A percentile compares a stretch with the other conserved stretches of the same genome.
Conservation (phyloP, 345 rosid genomes). For the Hypericum androsaemum region DNA sequence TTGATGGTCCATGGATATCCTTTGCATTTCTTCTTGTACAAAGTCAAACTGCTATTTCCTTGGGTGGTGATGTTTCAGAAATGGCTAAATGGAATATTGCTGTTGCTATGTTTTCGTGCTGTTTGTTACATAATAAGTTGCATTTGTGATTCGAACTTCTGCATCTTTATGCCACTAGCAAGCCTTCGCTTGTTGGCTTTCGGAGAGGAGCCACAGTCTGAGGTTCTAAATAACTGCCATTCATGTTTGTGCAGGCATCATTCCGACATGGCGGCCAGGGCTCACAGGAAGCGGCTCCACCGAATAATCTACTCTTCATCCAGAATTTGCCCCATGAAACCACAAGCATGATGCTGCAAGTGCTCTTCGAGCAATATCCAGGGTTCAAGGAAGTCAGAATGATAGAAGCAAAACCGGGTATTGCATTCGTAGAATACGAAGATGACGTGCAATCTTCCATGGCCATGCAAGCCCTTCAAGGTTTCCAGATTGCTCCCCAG, state of each 20-base stretch:
- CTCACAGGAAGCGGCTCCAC: constrained; percentile 54
- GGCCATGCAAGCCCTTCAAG: constrained; percentile 89
- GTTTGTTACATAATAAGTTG: too few relatives aligned
- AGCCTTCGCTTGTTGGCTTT: too few relatives aligned
- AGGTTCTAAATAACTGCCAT: too few relatives aligned
- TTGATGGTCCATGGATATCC: too few relatives aligned
- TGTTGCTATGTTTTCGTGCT: too few relatives aligned
- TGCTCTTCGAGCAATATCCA: constrained; percentile 69
- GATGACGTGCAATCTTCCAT: constrained; percentile 74
- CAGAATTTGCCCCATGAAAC: constrained; percentile 89
- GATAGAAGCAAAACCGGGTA: constrained; percentile 89
- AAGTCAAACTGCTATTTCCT: too few relatives aligned
- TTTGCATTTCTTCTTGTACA: too few relatives aligned
- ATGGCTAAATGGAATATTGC: too few relatives aligned
- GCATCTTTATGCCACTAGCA: too few relatives aligned
- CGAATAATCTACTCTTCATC: constrained; percentile 76
- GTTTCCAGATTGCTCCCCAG: constrained; percentile 80
- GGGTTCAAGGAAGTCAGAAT: constrained; percentile 92
- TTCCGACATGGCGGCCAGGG: constrained; percentile 36
- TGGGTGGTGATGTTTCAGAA: too few relatives aligned
- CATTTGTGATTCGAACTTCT: too few relatives aligned
- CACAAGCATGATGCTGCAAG: constrained; percentile 72
- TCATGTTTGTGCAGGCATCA: constrained; percentile 31
- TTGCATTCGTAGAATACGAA: constrained; percentile 86
- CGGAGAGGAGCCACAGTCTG: too few relatives aligned